Conservation (phyloP, 73 alveolate genomes). For the Paramecium tetraurelia region DNA sequence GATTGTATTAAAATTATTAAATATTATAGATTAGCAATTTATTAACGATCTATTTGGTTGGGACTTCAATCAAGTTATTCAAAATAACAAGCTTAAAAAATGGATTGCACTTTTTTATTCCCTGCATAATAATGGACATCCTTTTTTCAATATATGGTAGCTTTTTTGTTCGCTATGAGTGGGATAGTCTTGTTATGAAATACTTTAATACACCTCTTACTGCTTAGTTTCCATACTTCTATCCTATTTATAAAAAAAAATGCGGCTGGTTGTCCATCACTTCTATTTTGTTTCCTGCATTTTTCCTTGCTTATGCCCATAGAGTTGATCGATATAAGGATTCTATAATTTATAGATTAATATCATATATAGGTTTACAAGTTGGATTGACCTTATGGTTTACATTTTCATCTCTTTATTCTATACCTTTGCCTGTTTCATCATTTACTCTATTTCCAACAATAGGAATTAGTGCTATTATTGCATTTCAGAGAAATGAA, state of each 20-base stretch:
- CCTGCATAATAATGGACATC: background rate
- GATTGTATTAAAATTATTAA: background rate
- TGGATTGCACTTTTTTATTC: background rate
- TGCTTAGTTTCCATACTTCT: constrained; percentile 6
- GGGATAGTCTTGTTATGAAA: constrained; percentile 42
- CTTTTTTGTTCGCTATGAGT: background rate
- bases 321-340: background rate
- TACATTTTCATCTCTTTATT: background rate
- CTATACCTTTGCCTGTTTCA: constrained; percentile 6
- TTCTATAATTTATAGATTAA: background rate
- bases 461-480: constrained; percentile 12
- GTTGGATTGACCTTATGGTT: background rate
- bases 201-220: constrained; percentile 33
- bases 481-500: constrained; percentile 39
- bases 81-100: background rate
- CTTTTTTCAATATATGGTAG: background rate
- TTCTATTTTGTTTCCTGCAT: constrained; percentile 19
- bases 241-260: constrained; percentile 3
- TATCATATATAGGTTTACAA: background rate
- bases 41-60: background rate
- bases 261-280: constrained; percentile 36
- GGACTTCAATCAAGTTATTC: constrained; percentile 18
- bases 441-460: constrained; percentile 16
- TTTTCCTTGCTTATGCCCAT: constrained; percentile 22
- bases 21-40: background rate